Evolutionary conservation across 2,329 filamentous ascomycete genomes (phyloP), one percentile per base, ranked within the genome.

Genomic region (Colletotrichum sp.): DNA sequence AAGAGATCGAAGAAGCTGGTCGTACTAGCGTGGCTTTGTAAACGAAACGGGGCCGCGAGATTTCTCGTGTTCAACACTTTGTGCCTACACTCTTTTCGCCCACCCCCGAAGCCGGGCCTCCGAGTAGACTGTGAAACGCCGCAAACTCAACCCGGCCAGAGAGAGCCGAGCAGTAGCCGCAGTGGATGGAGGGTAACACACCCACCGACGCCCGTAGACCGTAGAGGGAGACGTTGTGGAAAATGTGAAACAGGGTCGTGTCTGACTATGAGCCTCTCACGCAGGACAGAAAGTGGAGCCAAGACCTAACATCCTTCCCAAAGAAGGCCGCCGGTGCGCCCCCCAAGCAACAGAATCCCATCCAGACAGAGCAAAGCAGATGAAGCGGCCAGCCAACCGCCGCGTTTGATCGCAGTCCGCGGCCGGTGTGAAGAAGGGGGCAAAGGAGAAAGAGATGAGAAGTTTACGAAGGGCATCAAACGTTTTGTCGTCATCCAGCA

Each of bases 201-300:
- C 39, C 39, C 5, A 49, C 30, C 64, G 26, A 68, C 52, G 63
- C 28, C 28, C 32, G 32, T 64, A 39, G 67, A 64, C 59, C 28
- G 28, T 18, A 66, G 63, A 26, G 63, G 39, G 32, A 24, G 64
- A 34, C n/a, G 44, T 52, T 32, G 64, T 76, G 73, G 66, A 57
- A 76, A 62, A 76, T 36, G 57, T 76, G 73, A 76, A 73, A 76
- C 73, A 68, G 44, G 57, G 73, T 68, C 63, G 70, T 73, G 69
- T 76, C 73, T 68, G 73, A 76, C 66, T 68, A 62, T 18, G n/a
- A 67, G 70, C 73, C 39, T 67, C 68, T 64, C 70, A 73, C 57
- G 57, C 73, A 76, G 73, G 73, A 76, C 57, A 68, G 70, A 68
- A 73, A 68, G 69, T 76, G 70, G 73, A n/a, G 73, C 57, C 69